Evolutionary conservation across 148 eudicot genomes (phyloP).

Genomic region (Vaccinium vitisidaea): DNA sequence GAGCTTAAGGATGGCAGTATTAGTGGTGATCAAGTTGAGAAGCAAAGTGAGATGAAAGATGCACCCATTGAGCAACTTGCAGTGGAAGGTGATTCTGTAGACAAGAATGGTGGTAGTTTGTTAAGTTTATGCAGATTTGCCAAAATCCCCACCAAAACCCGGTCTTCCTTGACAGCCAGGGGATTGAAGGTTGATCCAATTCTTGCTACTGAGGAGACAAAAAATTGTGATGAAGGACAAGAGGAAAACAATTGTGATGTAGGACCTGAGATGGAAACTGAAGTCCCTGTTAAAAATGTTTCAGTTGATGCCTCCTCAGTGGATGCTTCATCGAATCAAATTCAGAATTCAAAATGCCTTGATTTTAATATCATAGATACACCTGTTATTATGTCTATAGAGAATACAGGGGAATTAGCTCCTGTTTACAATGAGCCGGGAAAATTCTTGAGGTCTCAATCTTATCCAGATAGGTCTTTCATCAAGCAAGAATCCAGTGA

Average conservation of each 20-base stretch:
- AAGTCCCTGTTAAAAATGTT: conserved; percentile 26
- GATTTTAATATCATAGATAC: conserved; percentile 21
- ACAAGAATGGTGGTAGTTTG: conserved; percentile 32
- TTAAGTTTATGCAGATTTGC: conserved; percentile 36
- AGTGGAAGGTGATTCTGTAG: conserved; percentile 30
- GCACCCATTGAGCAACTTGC: conserved; percentile 23
- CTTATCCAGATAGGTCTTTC: conserved; percentile 37
- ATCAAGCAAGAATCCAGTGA: conserved; percentile 45
- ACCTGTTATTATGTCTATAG: conserved; percentile 25
- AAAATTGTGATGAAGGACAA: conserved; percentile 23
- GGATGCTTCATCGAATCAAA: conserved; percentile 30
- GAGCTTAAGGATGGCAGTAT: conserved; percentile 24
- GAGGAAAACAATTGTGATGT: conserved; percentile 24
- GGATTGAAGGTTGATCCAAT: conserved; percentile 30
- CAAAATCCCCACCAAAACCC: conserved; percentile 48
- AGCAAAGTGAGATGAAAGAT: conserved; percentile 30
- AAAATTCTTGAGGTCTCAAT: conserved; percentile 26
- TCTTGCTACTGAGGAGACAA: conserved; percentile 30
- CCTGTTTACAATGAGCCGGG: conserved; percentile 22
- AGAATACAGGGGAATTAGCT: conserved; percentile 25
- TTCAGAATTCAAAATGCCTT: conserved; percentile 25
- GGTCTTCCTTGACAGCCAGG: conserved; percentile 40
- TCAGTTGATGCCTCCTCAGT: conserved; percentile 31
- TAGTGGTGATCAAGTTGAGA: conserved; percentile 27
- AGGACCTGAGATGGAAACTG: conserved; percentile 28